Conservation (phyloP, 148 eudicot genomes). For the Bassia scoparia region DNA sequence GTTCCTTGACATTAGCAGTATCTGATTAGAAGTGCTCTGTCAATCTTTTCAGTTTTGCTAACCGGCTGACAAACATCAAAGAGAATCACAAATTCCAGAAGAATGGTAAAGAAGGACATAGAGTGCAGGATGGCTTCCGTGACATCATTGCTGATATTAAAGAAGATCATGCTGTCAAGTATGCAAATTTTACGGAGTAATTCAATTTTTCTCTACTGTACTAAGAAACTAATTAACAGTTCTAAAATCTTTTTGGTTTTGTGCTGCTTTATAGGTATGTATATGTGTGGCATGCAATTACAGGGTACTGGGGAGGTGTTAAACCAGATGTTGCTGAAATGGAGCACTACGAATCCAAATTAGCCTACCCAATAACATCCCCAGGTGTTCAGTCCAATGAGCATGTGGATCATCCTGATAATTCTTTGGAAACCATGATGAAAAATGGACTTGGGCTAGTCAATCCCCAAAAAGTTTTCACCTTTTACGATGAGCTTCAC, state of each 20-base stretch:
- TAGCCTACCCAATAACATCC: conserved; percentile 56
- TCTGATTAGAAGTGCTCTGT: conserved; percentile 5
- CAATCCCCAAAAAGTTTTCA: conserved; percentile 69
- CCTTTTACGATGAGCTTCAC: conserved; percentile 73
- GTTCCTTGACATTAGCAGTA: neutral
- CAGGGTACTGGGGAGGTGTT: conserved; percentile 94
- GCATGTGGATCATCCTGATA: conserved; percentile 35
- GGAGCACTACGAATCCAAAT: conserved; percentile 63
- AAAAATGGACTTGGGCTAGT: conserved; percentile 77
- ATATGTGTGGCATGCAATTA: conserved; percentile 87
- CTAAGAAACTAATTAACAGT: neutral
- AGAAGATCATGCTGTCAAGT: conserved; percentile 62
- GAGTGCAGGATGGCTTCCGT: conserved; percentile 60
- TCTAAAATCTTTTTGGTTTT: neutral
- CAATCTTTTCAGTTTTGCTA: conserved; percentile 57
- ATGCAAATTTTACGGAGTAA: conserved; percentile 17
- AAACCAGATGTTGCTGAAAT: conserved; percentile 53
- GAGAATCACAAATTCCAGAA: conserved; percentile 84
- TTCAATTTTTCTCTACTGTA: neutral
- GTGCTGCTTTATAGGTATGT: conserved; percentile 46
- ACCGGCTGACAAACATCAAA: conserved; percentile 66
- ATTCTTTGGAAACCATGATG: conserved; percentile 49
- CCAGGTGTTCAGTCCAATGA: conserved; percentile 64
- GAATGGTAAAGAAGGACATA: conserved; percentile 62
- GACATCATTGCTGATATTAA: conserved; percentile 60